Evolutionary conservation across 345 rosid genomes (phyloP).

Genomic region (Salix viminalis): DNA sequence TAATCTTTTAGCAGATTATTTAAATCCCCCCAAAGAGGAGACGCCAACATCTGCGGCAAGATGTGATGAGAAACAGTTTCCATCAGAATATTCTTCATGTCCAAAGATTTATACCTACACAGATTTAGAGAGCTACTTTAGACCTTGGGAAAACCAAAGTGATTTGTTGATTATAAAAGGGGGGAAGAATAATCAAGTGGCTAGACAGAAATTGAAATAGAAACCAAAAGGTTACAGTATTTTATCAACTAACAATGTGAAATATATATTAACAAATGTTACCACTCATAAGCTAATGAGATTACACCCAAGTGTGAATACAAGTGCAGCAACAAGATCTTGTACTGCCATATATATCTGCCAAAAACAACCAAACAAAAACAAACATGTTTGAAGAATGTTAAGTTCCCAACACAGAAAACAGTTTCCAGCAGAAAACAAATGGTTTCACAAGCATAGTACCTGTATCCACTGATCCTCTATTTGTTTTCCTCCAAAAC

Average conservation of each 20-base stretch:
- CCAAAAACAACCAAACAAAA: constrained; percentile 21
- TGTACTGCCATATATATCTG: constrained; percentile 90
- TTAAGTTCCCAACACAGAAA: background rate
- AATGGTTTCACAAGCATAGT: background rate
- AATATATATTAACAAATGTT: constrained; percentile 7
- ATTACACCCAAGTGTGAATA: constrained; percentile 76
- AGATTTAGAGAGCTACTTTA: background rate
- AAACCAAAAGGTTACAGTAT: background rate
- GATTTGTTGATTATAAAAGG: too few relatives aligned
- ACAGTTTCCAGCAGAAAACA: background rate
- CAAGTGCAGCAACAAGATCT: constrained; percentile 78
- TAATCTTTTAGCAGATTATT: constrained; percentile 75
- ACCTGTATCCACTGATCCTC: too few relatives aligned
- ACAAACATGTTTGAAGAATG: constrained; percentile 14
- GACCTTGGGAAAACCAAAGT: too few relatives aligned
- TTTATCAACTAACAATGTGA: constrained; percentile 2
- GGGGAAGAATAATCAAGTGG: background rate
- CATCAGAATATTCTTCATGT: constrained; percentile 92
- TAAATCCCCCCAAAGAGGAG: constrained; percentile 79
- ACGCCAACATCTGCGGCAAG: constrained; percentile 71
- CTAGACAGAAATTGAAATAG: background rate
- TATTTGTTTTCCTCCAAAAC: too few relatives aligned
- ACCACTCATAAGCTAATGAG: constrained; percentile 81
- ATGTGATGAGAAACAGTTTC: constrained; percentile 90
- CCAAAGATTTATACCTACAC: constrained; percentile 85